Conservation (phyloP, 2,329 filamentous ascomycete species). For the Furcasterigmium sp. region DNA sequence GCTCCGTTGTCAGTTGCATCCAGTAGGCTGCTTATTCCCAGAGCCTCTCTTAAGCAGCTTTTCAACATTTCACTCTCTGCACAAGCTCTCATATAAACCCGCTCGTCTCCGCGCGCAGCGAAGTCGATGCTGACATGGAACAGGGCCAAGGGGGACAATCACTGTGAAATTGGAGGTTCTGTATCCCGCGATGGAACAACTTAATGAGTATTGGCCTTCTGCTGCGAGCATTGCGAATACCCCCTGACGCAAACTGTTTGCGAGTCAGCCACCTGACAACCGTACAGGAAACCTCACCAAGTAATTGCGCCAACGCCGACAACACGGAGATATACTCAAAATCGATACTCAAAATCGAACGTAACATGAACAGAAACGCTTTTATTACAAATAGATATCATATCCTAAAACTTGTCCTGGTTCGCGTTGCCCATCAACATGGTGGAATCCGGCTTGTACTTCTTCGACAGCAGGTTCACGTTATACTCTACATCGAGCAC, state of each 20-base stretch:
- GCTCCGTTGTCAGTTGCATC: neutral
- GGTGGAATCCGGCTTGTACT: slow-evolving; percentile 16
- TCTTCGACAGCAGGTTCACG: slow-evolving; percentile 17
- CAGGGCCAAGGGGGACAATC: too few relatives aligned
- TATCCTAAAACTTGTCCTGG: slow-evolving; percentile 12
- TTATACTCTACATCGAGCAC: slow-evolving; percentile 24
- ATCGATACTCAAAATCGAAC: neutral
- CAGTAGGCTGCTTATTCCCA: neutral
- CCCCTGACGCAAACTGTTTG: neutral
- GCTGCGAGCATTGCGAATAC: too few relatives aligned
- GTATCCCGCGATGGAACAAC: too few relatives aligned
- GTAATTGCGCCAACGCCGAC: neutral
- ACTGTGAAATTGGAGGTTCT: too few relatives aligned
- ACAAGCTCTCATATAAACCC: neutral
- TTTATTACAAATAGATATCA: neutral
- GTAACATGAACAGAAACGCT: neutral
- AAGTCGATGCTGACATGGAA: too few relatives aligned
- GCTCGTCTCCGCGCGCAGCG: too few relatives aligned
- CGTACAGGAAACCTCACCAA: neutral
- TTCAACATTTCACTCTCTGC: neutral
- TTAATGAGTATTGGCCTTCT: too few relatives aligned
- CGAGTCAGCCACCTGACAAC: neutral
- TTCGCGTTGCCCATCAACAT: slow-evolving; percentile 14
- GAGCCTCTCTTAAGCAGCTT: neutral
- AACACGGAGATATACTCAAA: too few relatives aligned